Base-by-base conservation (phyloP, 495 filamentous ascomycete genomes). In the Podospora didyma region DNA sequence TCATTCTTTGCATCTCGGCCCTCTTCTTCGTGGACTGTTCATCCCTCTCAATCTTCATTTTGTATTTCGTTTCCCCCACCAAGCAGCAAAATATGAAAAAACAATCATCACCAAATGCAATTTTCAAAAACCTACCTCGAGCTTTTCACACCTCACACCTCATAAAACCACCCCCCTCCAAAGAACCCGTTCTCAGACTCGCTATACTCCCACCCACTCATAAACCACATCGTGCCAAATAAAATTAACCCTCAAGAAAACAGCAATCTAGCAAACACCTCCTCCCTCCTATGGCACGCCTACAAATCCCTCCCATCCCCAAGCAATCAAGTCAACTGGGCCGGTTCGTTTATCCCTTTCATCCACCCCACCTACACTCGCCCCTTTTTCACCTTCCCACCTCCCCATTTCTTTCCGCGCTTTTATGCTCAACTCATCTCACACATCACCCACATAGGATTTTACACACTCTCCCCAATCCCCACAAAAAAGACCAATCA, bases 271-370 rank as follows among this genome's bases (percentile, higher is more conserved):
- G 82, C 92, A 60, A 96, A 96, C 65, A 71, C 86, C 42, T 82
- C 92, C 51, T 89, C 92, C 31, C 84, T 96, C 48, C 82, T 96
- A 62, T 94, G 88, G 86, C 89, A 96, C 73, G 86, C 85, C 39
- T 90, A 88, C 68, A 84, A 86, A 61, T 86, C 90, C 9, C 82
- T 96, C 49, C 85, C 89, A n/a, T 65, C 78, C 0, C 89, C 92
- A 17, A 88, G 84, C 47, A 80, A 74, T 28, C 72, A 82, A 35
- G 87, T 90, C 7, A 96, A 96, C 75, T 96, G 92, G 92, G 84
- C 88, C 53, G 92, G 91, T 82, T 50, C 61, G 76, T 64, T 4
- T 42, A 12, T 42, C 12, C 19, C n/a, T 11, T 45, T 35, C n/a
- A 28, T 26, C 26, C 3, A 39, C 22, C 42, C 23, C 39, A 23